phyloP scores from a whole-genome alignment of 164 flowering plant species.

The Annona squamosa region DNA sequence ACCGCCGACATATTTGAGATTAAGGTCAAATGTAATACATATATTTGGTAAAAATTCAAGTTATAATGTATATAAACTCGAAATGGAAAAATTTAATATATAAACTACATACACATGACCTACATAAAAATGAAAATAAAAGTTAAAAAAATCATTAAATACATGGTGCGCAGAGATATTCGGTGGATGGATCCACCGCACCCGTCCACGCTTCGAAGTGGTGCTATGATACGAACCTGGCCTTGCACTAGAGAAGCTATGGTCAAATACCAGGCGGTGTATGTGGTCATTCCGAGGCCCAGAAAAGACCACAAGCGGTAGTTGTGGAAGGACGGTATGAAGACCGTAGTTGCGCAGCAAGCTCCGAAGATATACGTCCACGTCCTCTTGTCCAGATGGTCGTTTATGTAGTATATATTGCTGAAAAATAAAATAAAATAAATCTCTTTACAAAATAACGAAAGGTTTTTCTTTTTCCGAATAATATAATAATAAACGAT shows the following conservation, averaged over 20 bases:
- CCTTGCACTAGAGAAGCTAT: constrained; percentile 71
- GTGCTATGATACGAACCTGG: constrained; percentile 40
- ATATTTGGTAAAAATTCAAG: no score
- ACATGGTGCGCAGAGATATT: no score
- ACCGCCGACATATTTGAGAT: no score
- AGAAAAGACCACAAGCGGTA: constrained; percentile 92
- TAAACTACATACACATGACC: no score
- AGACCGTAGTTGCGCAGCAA: constrained; percentile 91
- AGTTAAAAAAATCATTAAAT: no score
- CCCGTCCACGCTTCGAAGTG: no score
- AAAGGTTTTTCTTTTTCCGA: neutral
- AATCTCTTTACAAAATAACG: neutral
- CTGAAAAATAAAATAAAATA: constrained; percentile 26
- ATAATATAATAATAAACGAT: no score
- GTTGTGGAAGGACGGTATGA: constrained; percentile 95
- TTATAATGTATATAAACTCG: no score
- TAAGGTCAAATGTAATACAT: no score
- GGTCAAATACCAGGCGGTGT: constrained; percentile 91
- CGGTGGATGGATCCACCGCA: no score
- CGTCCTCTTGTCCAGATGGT: constrained; percentile 81
- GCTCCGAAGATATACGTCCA: constrained; percentile 98
- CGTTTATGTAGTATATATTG: constrained; percentile 91
- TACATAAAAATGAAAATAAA: no score
- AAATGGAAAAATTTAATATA: no score
- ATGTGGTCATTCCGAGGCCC: constrained; percentile 95